A percentile compares a stretch with the other conserved stretches of the same genome.
These are phyloP conservation scores for Rhipidocladum racemiflorum DNA, from an alignment of 176 grass and related monocot species.

Conservation along the genomic window DNA sequence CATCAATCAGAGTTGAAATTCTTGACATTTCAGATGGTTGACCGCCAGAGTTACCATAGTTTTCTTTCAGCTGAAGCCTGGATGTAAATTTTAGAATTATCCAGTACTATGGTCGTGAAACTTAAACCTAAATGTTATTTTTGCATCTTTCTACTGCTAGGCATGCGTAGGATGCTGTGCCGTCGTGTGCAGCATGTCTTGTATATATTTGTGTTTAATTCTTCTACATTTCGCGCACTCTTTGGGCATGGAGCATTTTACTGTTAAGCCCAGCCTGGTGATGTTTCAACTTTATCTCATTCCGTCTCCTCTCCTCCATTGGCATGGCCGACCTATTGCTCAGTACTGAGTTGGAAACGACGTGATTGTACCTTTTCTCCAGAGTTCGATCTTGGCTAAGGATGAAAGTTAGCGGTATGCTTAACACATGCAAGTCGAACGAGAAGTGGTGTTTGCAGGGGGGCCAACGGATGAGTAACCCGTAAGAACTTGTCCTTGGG, in stretches of 20 bases:
- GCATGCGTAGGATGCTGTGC: not conserved
- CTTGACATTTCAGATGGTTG: constrained; percentile 53
- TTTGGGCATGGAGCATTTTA: not conserved
- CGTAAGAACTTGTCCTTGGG: too few relatives aligned
- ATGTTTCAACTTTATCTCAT: not conserved
- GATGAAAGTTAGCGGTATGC: too few relatives aligned
- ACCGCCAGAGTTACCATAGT: not conserved
- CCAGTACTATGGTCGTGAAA: not conserved
- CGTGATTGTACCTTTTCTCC: too few relatives aligned
- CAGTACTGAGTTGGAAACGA: not conserved
- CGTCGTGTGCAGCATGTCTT: constrained; percentile 9
- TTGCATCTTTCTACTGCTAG: constrained; percentile 1
- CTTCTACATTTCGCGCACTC: not conserved
- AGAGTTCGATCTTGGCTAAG: too few relatives aligned
- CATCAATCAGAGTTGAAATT: constrained; percentile 32
- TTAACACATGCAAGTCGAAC: too few relatives aligned
- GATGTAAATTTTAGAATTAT: not conserved
- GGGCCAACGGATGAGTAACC: too few relatives aligned
- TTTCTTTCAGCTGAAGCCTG: constrained; percentile 5
- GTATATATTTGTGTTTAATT: constrained; percentile 24
- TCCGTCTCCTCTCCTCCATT: not conserved
- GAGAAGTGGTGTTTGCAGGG: too few relatives aligned
- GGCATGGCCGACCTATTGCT: not conserved
- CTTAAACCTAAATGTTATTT: not conserved
- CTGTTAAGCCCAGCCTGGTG: not conserved